phyloP scores from a whole-genome alignment of 2,329 filamentous ascomycete species.

The Ceratocystis destructans region DNA sequence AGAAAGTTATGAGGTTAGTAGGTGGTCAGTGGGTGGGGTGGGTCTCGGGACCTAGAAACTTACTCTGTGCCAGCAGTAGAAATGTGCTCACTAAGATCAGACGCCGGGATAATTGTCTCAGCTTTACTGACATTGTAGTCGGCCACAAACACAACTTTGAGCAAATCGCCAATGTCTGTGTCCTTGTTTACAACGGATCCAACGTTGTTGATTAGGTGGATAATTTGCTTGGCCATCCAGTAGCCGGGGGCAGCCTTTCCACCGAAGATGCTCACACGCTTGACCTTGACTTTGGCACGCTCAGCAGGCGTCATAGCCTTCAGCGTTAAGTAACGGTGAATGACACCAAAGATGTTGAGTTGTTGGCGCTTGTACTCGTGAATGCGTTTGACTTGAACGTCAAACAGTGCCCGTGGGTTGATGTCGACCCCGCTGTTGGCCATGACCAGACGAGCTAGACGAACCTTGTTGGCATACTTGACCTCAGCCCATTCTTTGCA shows the following conservation, averaged over 20 bases:
- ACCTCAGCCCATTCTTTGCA: slow-evolving; percentile 91
- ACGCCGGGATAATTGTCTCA: slow-evolving; percentile 88
- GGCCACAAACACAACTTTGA: slow-evolving; percentile 94
- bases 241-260: slow-evolving; percentile 96
- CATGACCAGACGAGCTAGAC: slow-evolving; percentile 84
- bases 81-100: slow-evolving; percentile 95
- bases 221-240: slow-evolving; percentile 99
- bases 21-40: not conserved
- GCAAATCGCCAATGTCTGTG: slow-evolving; percentile 74
- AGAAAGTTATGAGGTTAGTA: slow-evolving; percentile 19
- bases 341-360: slow-evolving; percentile 96
- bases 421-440: slow-evolving; percentile 64
- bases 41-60: slow-evolving; percentile 23
- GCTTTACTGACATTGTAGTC: slow-evolving; percentile 99
- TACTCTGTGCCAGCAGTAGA: slow-evolving; percentile 91
- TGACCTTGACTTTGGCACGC: slow-evolving; percentile 75
- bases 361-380: slow-evolving; percentile 99
- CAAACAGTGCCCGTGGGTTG: slow-evolving; percentile 79
- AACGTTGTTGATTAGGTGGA: slow-evolving; percentile 89
- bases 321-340: slow-evolving; percentile 80
- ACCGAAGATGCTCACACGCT: slow-evolving; percentile 89
- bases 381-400: slow-evolving; percentile 97
- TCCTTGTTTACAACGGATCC: slow-evolving; percentile 86
- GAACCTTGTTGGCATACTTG: slow-evolving; percentile 91
- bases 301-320: slow-evolving; percentile 75